phyloP scores from a whole-genome alignment of 257 asterid species.

The Solanum chiquidenum region DNA sequence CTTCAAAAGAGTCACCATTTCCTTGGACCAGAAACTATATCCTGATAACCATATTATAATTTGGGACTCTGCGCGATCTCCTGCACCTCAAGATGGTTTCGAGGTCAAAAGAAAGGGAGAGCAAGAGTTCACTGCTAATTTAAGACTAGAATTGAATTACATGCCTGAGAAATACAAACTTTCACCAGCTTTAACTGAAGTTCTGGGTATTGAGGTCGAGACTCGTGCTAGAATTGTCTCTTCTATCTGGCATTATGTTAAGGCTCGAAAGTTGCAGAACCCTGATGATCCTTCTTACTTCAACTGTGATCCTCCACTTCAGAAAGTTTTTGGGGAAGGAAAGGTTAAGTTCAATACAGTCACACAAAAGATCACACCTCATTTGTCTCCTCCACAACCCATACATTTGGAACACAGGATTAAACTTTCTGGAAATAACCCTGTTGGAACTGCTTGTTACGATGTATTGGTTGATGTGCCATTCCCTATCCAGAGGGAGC shows the following conservation, averaged over 20 bases:
- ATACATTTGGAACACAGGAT: conserved; percentile 89
- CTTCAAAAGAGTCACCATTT: conserved; percentile 81
- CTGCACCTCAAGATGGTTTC: conserved; percentile 96
- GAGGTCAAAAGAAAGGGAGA: conserved; percentile 95
- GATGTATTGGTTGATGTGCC: conserved; percentile 89
- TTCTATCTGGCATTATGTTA: conserved; percentile 88
- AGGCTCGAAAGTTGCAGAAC: conserved; percentile 87
- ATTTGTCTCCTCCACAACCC: conserved; percentile 78
- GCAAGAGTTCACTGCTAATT: conserved; percentile 73
- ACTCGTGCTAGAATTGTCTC: conserved; percentile 88
- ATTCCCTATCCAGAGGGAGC: conserved; percentile 84
- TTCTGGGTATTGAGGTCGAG: conserved; percentile 87
- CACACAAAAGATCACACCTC: conserved; percentile 67
- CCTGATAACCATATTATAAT: conserved; percentile 84
- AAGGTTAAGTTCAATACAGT: conserved; percentile 75
- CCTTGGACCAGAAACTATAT: conserved; percentile 80
- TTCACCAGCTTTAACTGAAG: conserved; percentile 69
- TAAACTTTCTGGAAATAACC: conserved; percentile 77
- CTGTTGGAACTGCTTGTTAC: conserved; percentile 87
- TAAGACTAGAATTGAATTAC: conserved; percentile 80
- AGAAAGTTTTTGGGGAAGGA: conserved; percentile 71
- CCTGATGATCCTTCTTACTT: conserved; percentile 78
- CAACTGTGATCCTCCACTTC: conserved; percentile 87
- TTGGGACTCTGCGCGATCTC: conserved; percentile 84
- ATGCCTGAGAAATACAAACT: conserved; percentile 82